Conservation (phyloP, 306 rosid species). For the Quercus glauca region DNA sequence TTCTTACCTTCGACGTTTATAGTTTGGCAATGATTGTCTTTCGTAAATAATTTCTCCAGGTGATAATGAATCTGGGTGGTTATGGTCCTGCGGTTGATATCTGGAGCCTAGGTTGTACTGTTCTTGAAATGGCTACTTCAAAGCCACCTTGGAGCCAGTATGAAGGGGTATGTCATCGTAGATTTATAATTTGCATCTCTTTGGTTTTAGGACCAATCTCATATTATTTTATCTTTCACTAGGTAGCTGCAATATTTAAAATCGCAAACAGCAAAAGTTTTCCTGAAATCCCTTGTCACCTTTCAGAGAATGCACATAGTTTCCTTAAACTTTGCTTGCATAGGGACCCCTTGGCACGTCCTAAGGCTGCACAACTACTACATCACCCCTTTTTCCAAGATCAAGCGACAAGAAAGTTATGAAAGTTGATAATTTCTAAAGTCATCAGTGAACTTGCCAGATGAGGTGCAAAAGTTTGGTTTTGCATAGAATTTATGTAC, state of each 20-base stretch:
- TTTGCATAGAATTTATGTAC: too few relatives aligned
- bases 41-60: conserved; percentile 40
- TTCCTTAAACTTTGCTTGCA: conserved; percentile 1
- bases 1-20: background rate
- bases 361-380: background rate
- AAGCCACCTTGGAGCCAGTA: conserved; percentile 96
- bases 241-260: background rate
- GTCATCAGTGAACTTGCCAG: too few relatives aligned
- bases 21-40: background rate
- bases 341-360: background rate
- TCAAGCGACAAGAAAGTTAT: background rate
- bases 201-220: background rate
- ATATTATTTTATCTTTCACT: background rate
- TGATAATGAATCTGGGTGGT: conserved; percentile 86
- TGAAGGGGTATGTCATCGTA: conserved; percentile 40
- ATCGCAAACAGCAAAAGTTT: background rate
- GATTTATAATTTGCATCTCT: background rate
- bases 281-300: background rate
- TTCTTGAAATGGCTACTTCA: conserved; percentile 91
- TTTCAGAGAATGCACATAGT: background rate
- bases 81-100: conserved; percentile 86
- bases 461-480: too few relatives aligned
- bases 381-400: conserved; percentile 1
- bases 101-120: conserved; percentile 96
- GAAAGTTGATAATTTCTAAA: too few relatives aligned